Percentiles rank a stretch among this genome's conserved stretches.
Conservation (phyloP, 352 stramenopile species). For the Phytophthora lateralis region DNA sequence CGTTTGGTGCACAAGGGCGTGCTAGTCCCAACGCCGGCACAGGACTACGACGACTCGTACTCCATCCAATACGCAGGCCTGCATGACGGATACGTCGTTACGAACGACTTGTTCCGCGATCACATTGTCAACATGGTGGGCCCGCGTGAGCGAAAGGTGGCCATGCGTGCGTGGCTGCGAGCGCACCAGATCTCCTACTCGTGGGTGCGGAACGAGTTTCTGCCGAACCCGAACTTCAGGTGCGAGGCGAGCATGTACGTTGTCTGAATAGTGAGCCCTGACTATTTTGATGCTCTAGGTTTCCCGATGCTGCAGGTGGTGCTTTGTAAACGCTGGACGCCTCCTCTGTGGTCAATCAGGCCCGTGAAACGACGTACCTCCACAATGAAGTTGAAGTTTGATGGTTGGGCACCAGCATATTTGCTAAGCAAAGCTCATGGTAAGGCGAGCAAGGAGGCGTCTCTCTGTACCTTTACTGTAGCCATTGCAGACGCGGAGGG, state of each 20-base stretch:
- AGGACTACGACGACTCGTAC: conserved; percentile 92
- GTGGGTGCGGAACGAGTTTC: conserved; percentile 87
- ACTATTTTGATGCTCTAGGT: conserved; percentile 18
- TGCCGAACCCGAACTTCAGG: conserved; percentile 88
- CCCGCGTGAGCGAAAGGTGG: conserved; percentile 58
- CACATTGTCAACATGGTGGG: conserved; percentile 75
- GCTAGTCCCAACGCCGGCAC: conserved; percentile 78
- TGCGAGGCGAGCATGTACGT: conserved; percentile 11
- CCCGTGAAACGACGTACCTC: conserved; percentile 15
- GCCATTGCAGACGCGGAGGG: neutral
- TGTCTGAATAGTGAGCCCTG: conserved; percentile 3
- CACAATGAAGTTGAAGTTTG: conserved; percentile 1
- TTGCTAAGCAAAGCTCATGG: neutral
- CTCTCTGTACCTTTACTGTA: neutral
- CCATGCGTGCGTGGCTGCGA: conserved; percentile 69
- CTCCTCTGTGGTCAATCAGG: conserved; percentile 14
- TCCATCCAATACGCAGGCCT: conserved; percentile 88
- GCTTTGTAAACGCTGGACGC: conserved; percentile 14
- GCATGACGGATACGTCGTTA: conserved; percentile 81
- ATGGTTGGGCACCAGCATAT: conserved; percentile 1
- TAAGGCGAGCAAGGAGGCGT: neutral
- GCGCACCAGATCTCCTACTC: conserved; percentile 88
- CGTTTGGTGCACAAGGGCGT: conserved; percentile 71
- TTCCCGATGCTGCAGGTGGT: conserved; percentile 15
- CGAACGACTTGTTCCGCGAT: conserved; percentile 90